Evolutionary conservation across 2,329 filamentous ascomycete species (phyloP).

Genomic region (Alternaria atra): DNA sequence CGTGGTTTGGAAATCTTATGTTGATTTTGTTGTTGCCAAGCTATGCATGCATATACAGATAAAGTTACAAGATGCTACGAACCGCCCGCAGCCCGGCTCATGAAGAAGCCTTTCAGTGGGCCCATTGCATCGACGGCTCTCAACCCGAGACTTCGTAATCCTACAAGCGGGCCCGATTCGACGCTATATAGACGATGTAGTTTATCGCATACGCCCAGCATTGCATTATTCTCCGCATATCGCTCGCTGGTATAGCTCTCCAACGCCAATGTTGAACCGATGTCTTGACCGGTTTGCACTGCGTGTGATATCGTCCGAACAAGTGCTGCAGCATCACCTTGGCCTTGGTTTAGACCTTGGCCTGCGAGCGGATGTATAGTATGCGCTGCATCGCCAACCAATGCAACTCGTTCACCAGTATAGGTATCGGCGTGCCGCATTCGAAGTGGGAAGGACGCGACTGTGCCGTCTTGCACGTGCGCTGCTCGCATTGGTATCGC

Average conservation of each 20-base stretch:
- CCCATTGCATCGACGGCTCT: slow-evolving; percentile 77
- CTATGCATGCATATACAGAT: slow-evolving; percentile 22
- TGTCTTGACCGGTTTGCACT: slow-evolving; percentile 83
- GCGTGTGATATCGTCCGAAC: slow-evolving; percentile 78
- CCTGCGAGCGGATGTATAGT: slow-evolving; percentile 94
- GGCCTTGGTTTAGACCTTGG: slow-evolving; percentile 92
- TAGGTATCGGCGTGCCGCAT: slow-evolving; percentile 96
- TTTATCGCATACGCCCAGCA: slow-evolving; percentile 86
- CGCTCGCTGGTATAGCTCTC: slow-evolving; percentile 83
- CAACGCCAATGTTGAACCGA: slow-evolving; percentile 79
- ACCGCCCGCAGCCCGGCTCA: slow-evolving; percentile 69
- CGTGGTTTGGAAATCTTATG: slow-evolving; percentile 7
- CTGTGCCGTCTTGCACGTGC: slow-evolving; percentile 77
- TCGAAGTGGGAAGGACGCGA: slow-evolving; percentile 90
- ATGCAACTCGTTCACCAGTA: slow-evolving; percentile 84
- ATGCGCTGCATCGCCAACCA: slow-evolving; percentile 94
- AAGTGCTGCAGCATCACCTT: slow-evolving; percentile 86
- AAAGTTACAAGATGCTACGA: slow-evolving; percentile 26
- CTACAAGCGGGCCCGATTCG: slow-evolving; percentile 79
- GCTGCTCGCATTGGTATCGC: slow-evolving; percentile 71
- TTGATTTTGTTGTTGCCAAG: background rate
- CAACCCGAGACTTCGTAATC: slow-evolving; percentile 79
- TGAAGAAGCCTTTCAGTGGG: slow-evolving; percentile 83
- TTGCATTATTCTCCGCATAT: slow-evolving; percentile 80
- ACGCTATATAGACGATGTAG: slow-evolving; percentile 92